Evolutionary conservation across 148 eudicot species (phyloP), one percentile per base, ranked within the genome.

Genomic region (Spergularia marina): DNA sequence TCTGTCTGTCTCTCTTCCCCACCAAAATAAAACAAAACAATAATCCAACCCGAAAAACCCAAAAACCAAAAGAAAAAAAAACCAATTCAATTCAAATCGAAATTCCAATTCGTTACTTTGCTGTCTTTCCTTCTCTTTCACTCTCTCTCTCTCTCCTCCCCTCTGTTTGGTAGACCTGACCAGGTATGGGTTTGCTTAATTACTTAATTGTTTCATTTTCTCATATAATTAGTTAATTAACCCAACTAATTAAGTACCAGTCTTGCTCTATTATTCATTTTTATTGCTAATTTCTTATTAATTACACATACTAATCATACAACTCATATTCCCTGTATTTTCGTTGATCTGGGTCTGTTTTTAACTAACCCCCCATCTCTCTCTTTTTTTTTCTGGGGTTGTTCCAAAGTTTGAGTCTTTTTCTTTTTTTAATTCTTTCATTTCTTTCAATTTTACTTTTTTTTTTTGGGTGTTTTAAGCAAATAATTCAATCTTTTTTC

Each of bases 261-360:
- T 58, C 64, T 59, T 59, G 12, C 5, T 15, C 14, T 39, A 65
- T 65, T 65, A 17, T 40, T 47, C 5, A 12, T 44, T 25, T 5
- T 13, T 14, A 1, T 67, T 44, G 34, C 59, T 61, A 49, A 68
- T 61, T 61, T 56, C 49, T 4, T 44, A 44, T 44, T 44, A 6
- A 5, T 44, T 44, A 0, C 5, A 44, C 49, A 44, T 34, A 12
- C 36, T 30, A 49, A 75, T 70, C 72, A 65, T 59, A 73, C 83
- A 81, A 81, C 83, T 81, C 83, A 81, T 81, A 14, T 40, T 72
- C 14, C 74, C 78, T 81, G 83, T 81, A 68, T 25, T 61, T 70
- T 30, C 39, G 36, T 76, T 51, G 66, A 56, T 67, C 53, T 56
- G 56, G 44, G 68, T 10, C 36, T 65, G 30, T 62, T 44, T 3